phyloP scores from a whole-genome alignment of 306 rosid species.

The Psophocarpus tetragonolobus region DNA sequence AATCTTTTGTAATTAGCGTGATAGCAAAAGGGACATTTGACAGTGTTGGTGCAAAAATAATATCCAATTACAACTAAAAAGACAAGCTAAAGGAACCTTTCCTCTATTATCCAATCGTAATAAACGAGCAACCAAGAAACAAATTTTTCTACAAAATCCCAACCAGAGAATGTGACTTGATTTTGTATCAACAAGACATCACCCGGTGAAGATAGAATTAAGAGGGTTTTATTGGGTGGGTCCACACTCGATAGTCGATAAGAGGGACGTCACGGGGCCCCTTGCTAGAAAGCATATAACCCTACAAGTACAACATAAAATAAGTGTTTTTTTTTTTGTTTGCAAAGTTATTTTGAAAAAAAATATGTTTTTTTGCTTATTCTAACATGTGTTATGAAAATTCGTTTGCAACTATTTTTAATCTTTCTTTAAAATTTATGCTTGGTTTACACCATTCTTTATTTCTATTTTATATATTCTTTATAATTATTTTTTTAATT shows the following conservation, averaged over 20 bases:
- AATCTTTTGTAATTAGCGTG: neutral
- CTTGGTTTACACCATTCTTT: no score
- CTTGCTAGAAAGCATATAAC: no score
- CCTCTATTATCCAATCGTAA: neutral
- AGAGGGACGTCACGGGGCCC: neutral
- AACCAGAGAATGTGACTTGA: neutral
- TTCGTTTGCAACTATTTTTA: no score
- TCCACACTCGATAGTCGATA: no score
- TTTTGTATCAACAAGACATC: constrained; percentile 16
- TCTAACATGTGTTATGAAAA: no score
- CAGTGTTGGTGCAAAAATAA: neutral
- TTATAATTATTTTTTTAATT: no score
- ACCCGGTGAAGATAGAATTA: neutral
- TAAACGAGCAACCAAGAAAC: neutral
- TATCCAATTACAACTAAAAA: neutral
- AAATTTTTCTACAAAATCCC: neutral
- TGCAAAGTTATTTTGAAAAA: neutral
- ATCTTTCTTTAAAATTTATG: no score
- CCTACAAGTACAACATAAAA: neutral
- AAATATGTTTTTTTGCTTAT: no score
- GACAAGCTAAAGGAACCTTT: neutral
- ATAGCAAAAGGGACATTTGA: neutral
- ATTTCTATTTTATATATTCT: no score
- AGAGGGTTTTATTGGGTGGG: neutral
- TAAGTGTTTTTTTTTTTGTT: neutral